Evolutionary conservation across 306 rosid genomes (phyloP).

Genomic region (Lathyrus oleraceus): DNA sequence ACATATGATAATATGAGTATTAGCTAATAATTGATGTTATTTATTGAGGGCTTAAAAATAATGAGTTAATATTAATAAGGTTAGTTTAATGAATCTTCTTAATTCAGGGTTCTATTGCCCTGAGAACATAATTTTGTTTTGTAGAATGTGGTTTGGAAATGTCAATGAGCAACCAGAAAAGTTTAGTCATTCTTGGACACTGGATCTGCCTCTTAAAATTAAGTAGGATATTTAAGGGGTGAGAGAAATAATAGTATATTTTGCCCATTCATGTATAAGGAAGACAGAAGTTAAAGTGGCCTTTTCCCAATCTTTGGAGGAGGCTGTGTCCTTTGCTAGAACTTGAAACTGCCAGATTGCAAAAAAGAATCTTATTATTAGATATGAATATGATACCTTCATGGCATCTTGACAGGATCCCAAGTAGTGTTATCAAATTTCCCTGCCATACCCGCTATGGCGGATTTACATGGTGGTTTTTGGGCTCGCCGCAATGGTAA

Average conservation of each 20-base stretch:
- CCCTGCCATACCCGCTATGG: no score
- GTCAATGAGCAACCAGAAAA: conserved; percentile 15
- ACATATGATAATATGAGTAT: conserved; percentile 10
- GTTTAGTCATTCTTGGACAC: not conserved
- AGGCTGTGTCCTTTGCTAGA: not conserved
- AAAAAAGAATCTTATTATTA: not conserved
- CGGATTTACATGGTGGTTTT: no score
- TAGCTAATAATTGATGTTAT: conserved; percentile 24
- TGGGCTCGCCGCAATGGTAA: no score
- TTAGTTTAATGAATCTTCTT: conserved; percentile 24
- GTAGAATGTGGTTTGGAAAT: conserved; percentile 5
- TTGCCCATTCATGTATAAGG: not conserved
- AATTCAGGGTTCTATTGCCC: conserved; percentile 22
- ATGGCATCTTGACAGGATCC: not conserved
- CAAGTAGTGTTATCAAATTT: no score
- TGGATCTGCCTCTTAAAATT: not conserved
- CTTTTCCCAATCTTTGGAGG: not conserved
- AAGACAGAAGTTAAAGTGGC: not conserved
- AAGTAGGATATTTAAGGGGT: not conserved
- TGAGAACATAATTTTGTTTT: not conserved
- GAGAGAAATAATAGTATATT: conserved; percentile 2
- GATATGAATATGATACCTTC: not conserved
- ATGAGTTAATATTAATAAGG: conserved; percentile 12
- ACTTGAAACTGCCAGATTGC: not conserved
- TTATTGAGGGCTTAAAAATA: not conserved